Evolutionary conservation across 2,329 filamentous ascomycete genomes (phyloP), one percentile per base, ranked within the genome.

Genomic region (Aspergillus sp.): DNA sequence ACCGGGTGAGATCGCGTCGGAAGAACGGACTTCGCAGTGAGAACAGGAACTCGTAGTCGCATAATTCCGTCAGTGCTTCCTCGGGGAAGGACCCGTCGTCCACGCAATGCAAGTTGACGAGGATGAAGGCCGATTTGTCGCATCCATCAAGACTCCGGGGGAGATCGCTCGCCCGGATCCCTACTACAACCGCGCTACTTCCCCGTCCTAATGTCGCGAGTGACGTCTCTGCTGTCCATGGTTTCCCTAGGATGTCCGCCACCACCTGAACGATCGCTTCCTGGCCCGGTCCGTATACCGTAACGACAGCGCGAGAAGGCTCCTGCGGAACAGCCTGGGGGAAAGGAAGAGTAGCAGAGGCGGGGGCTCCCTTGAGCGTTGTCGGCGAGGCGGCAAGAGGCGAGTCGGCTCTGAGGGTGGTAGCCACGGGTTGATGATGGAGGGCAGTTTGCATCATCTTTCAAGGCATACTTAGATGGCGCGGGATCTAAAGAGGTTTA

Each of bases 1-100:
- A 95, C 39, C 91, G 85, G 9, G 90, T 86, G 46, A 95, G 78
- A 69, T 95, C 90, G 56, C 90, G 83, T 27, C 90, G 85, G 61
- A 88, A 86, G 71, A 90, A 90, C 1, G 88, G 84, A 8, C 82
- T 81, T 61, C 63, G 63, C 17, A 87, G 84, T 3, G 89, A 90
- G 76, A 95, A 96, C 19, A 96, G 81, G 65, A 93, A 95, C 72
- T 96, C 91, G 75, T 93, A 95, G 75, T 95, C 90, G 76, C 89
- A 93, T 57, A 83, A 75, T 24, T 84, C 79, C 15, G 87, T 91
- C 23, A 92, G 81, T 46, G 80, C 73, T 40, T 83, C 72, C 64
- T 90, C 86, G n/a, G 87, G 86, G 17, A 86, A 85, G 78, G 88
- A 89, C 31, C 86, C 86, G 55, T 86, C 80, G 66, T 87, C 86